These are phyloP conservation scores for Schizophyllum commune DNA, from an alignment of 1,284 basidiomycete species.

Conservation along the genomic window DNA sequence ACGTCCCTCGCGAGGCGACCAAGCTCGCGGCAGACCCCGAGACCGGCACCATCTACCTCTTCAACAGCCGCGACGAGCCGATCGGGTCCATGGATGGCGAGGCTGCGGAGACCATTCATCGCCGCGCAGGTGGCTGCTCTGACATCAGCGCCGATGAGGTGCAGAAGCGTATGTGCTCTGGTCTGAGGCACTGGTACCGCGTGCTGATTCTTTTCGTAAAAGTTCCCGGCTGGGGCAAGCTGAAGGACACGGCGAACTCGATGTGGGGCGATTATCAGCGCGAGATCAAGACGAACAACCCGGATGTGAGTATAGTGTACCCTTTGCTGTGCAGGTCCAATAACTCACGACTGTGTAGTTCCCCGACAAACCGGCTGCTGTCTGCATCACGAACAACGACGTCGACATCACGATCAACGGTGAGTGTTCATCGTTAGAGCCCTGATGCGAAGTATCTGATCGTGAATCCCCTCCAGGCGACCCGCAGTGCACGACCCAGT, in stretches of 20 bases:
- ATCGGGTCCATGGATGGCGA: background rate
- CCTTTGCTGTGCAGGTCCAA: background rate
- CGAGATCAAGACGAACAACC: background rate
- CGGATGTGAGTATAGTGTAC: background rate
- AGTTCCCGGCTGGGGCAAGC: background rate
- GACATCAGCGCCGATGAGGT: background rate
- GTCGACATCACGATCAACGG: background rate
- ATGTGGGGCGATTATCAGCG: background rate
- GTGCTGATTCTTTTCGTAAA: too few relatives aligned
- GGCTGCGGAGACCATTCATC: background rate
- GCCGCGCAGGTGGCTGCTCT: background rate
- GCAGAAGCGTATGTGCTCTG: background rate
- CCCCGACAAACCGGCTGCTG: background rate
- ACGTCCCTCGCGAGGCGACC: background rate
- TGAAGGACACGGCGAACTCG: background rate
- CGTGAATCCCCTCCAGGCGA: background rate
- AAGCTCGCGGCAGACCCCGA: background rate
- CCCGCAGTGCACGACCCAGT: background rate
- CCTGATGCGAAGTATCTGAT: background rate
- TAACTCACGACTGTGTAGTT: background rate
- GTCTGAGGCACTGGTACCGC: too few relatives aligned
- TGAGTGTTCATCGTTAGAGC: too few relatives aligned
- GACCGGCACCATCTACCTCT: background rate
- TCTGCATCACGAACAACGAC: background rate
- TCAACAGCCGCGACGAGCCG: background rate